Evolutionary conservation across 202 grass and related monocot genomes (phyloP).

Genomic region (Brachypodium distachyon): DNA sequence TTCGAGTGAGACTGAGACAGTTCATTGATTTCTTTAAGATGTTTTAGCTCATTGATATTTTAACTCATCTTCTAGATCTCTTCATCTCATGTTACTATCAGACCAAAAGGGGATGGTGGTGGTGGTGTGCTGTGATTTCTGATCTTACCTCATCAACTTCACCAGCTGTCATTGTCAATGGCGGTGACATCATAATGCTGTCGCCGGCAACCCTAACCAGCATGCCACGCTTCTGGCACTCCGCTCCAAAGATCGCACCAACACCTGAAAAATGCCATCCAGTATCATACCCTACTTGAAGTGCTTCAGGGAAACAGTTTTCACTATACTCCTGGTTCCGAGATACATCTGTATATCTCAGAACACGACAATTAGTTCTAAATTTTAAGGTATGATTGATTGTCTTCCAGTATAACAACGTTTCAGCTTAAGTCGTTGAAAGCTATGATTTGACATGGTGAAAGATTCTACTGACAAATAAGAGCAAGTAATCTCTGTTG

Average conservation of each 20-base stretch:
- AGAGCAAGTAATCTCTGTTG: background rate
- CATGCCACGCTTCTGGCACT: slow-evolving; percentile 83
- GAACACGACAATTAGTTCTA: background rate
- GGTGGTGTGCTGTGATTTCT: background rate
- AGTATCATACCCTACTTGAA: too few relatives aligned
- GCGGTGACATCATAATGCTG: slow-evolving; percentile 84
- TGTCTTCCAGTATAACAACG: background rate
- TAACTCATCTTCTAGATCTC: too few relatives aligned
- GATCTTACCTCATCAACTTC: slow-evolving; percentile 79
- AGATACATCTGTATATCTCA: background rate
- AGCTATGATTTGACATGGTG: background rate
- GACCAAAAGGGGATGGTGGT: background rate
- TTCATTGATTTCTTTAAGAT: too few relatives aligned
- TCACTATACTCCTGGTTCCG: background rate
- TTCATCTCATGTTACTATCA: background rate
- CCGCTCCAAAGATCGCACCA: slow-evolving; percentile 71
- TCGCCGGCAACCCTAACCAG: slow-evolving; percentile 80
- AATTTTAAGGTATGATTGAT: background rate
- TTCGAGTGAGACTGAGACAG: background rate
- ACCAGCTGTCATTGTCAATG: slow-evolving; percentile 47
- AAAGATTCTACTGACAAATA: background rate
- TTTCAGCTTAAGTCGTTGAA: background rate
- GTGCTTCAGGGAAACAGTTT: background rate
- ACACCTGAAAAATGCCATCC: slow-evolving; percentile 61
- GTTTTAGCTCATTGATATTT: too few relatives aligned